Conservation (phyloP, 202 grass and related monocot genomes). For the Eragrostis tef region DNA sequence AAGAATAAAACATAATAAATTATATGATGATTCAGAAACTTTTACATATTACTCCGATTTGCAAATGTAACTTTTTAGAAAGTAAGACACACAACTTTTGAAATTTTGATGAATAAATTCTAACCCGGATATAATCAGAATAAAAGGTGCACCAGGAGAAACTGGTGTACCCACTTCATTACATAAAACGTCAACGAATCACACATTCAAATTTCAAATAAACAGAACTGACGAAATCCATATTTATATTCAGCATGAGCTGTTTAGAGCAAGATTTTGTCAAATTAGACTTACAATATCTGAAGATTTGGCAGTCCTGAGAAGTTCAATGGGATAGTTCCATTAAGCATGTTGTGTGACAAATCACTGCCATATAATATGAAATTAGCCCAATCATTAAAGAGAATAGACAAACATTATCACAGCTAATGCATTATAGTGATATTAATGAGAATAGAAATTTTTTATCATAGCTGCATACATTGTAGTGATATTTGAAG, state of each 20-base stretch:
- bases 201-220: not conserved
- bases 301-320: constrained; percentile 79
- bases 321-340: constrained; percentile 73
- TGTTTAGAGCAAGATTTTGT: constrained; percentile 2
- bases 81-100: constrained; percentile 14
- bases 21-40: constrained; percentile 23
- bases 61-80: not conserved
- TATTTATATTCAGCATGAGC: not conserved
- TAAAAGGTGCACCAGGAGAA: not conserved
- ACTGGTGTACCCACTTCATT: not conserved
- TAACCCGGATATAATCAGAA: constrained; percentile 23
- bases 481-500: constrained; percentile 92
- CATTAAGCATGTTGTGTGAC: constrained; percentile 77
- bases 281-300: constrained; percentile 66
- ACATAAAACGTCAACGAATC: not conserved
- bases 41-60: not conserved
- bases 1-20: constrained; percentile 45
- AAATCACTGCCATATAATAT: constrained; percentile 77
- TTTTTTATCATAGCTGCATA: constrained; percentile 47
- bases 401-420: constrained; percentile 28
- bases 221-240: not conserved
- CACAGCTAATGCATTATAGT: constrained; percentile 71
- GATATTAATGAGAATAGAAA: constrained; percentile 50
- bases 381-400: constrained; percentile 43
- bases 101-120: constrained; percentile 7